phyloP scores from a whole-genome alignment of 495 filamentous ascomycete species.

The Immersiella caudata region DNA sequence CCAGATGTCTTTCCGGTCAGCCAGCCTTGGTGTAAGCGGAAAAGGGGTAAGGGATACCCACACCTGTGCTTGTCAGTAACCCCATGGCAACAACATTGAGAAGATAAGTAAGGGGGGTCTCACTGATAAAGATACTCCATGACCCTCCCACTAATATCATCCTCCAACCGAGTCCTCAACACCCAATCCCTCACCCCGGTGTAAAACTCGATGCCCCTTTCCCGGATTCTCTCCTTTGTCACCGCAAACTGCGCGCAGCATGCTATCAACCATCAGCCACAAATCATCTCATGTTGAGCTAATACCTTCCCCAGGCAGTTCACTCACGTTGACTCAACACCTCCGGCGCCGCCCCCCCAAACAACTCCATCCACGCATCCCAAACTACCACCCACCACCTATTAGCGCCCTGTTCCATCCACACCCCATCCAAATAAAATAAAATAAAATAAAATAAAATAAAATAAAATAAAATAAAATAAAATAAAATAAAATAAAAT shows the following conservation, averaged over 20 bases:
- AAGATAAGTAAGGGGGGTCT: neutral
- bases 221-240: slow-evolving; percentile 51
- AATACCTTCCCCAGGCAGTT: too few species aligned
- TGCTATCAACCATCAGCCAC: slow-evolving; percentile 29
- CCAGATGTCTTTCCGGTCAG: slow-evolving; percentile 50
- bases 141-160: slow-evolving; percentile 59
- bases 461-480: too few species aligned
- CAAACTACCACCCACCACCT: slow-evolving; percentile 35
- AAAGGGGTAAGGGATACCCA: neutral
- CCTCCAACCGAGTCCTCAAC: slow-evolving; percentile 55
- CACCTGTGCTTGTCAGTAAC: neutral
- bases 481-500: too few species aligned
- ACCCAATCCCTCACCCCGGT: slow-evolving; percentile 60
- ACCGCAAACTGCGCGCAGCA: slow-evolving; percentile 75
- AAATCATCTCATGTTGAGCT: too few species aligned
- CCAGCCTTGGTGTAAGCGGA: neutral
- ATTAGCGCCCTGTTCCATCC: too few species aligned
- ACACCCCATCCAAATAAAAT: too few species aligned
- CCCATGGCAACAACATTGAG: neutral
- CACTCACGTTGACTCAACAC: slow-evolving; percentile 45
- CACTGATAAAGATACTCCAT: slow-evolving; percentile 70
- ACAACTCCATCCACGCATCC: slow-evolving; percentile 57
- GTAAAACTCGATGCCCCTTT: slow-evolving; percentile 55
- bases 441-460: too few species aligned
- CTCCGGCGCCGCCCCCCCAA: slow-evolving; percentile 47